Base-by-base conservation (phyloP, 768 basidiomycete species). In the Lyophyllum decastes region DNA sequence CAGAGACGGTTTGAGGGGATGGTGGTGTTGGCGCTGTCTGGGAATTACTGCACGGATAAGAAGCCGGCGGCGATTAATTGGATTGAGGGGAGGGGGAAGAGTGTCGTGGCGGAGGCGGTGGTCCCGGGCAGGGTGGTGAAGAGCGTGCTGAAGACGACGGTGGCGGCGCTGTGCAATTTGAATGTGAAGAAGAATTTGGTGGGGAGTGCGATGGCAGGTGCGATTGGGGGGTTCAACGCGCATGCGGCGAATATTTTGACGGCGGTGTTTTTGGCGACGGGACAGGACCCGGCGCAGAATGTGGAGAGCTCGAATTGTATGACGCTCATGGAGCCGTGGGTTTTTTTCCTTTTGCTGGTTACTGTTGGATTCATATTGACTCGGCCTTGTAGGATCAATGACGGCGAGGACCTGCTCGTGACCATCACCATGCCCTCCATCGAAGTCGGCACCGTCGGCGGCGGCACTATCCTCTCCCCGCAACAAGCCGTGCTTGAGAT, bases 21-120 rank as follows among this genome's bases (percentile, higher is more conserved):
- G 95, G 73, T 86, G 54, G 86, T 94, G 41, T 82, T 97, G 33
- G 92, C 96, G 9, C 82, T 99, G 16, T 93, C 90, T 5, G 97
- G 96, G 45, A 99, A 99, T 72, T 99, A 98, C 72, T 98, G 97
- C 78, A 99, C 94, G 62, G 97, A 99, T 77, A 99, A 99, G 88
- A 99, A 99, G 78, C 92, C 97, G 0, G 93, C 97, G 10, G 97
- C 97, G 45, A 97, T 99, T 75, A 99, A 98, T 76, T 99, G 97
- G 97, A 98, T 98, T 61, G 96, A 98, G 75, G 97, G 97, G 1
- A 82, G 97, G 41, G 97, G 97, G 24, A 99, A 99, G 89, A 92
- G 92, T 53, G 90, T 99, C 19, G 95, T 98, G 49, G 96, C 94
- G 0, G 96, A 99, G 76, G 95, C 95, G 2, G 82, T 98, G 48